A percentile compares a stretch with the other conserved stretches of the same genome.
Evolutionary conservation across 1,284 basidiomycete species (phyloP).

Genomic region (Rhodotorula mucilaginosa): DNA sequence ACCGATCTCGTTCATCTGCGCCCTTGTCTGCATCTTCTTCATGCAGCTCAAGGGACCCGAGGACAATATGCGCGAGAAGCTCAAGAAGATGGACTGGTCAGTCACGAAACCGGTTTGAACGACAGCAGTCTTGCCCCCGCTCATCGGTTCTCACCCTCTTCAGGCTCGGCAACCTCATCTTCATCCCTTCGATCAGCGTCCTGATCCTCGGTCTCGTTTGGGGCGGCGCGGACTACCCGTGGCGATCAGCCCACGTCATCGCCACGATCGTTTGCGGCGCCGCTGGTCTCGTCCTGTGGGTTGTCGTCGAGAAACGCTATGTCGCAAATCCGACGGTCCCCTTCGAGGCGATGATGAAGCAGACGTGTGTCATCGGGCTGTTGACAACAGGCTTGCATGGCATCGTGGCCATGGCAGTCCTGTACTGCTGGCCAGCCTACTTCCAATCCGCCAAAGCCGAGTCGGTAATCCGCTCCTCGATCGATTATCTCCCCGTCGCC

Average conservation of each 20-base stretch:
- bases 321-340: constrained; percentile 46
- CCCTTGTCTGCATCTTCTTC: constrained; percentile 37
- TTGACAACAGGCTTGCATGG: constrained; percentile 47
- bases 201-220: constrained; percentile 47
- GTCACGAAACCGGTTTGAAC: background rate
- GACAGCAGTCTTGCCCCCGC: background rate
- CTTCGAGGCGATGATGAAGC: constrained; percentile 43
- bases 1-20: constrained; percentile 30
- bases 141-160: background rate
- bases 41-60: constrained; percentile 46
- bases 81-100: constrained; percentile 48
- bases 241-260: constrained; percentile 46
- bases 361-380: constrained; percentile 46
- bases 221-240: constrained; percentile 47
- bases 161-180: constrained; percentile 42
- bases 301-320: constrained; percentile 35
- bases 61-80: constrained; percentile 46
- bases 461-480: constrained; percentile 33
- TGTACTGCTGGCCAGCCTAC: constrained; percentile 44
- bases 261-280: constrained; percentile 46
- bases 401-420: constrained; percentile 43
- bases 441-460: constrained; percentile 40
- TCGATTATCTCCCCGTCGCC: constrained; percentile 43
- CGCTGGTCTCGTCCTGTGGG: constrained; percentile 45
- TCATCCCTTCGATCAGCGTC: constrained; percentile 44